A percentile compares a stretch with the other conserved stretches of the same genome.
Evolutionary conservation across 257 asterid genomes (phyloP).

Genomic region (Fraxinus americana): DNA sequence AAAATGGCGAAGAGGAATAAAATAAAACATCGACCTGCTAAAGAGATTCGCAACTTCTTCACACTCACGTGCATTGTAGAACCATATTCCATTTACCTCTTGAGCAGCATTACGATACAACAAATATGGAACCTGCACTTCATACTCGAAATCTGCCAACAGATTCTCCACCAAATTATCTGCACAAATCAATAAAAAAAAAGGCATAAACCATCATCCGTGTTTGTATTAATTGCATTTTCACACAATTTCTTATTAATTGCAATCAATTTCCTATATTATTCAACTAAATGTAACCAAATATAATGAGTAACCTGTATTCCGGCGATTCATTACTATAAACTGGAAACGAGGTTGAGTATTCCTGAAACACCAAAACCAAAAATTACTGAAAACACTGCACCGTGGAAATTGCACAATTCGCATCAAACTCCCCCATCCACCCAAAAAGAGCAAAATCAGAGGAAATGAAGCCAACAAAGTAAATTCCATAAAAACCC

Average conservation of each 20-base stretch:
- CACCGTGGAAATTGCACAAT: neutral
- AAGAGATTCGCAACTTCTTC: slow-evolving; percentile 81
- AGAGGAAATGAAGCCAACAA: neutral
- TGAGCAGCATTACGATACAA: slow-evolving; percentile 75
- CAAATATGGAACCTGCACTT: slow-evolving; percentile 84
- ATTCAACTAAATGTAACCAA: slow-evolving; percentile 4
- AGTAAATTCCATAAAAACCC: slow-evolving; percentile 3
- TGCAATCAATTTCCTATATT: neutral
- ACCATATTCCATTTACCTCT: slow-evolving; percentile 97
- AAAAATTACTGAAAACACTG: neutral
- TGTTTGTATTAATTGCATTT: neutral
- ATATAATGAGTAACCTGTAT: slow-evolving; percentile 49
- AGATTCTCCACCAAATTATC: slow-evolving; percentile 91
- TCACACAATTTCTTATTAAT: slow-evolving; percentile 5
- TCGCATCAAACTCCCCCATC: neutral
- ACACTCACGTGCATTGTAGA: slow-evolving; percentile 77
- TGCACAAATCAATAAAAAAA: slow-evolving; percentile 41
- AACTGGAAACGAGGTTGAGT: slow-evolving; percentile 82
- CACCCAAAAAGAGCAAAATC: neutral
- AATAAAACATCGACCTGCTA: slow-evolving; percentile 52
- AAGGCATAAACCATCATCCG: slow-evolving; percentile 4
- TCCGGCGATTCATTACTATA: slow-evolving; percentile 80
- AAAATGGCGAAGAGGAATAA: neutral
- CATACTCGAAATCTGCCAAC: slow-evolving; percentile 81
- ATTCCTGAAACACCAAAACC: slow-evolving; percentile 53